Evolutionary conservation across 257 asterid genomes (phyloP).

Genomic region (Penstemon eatonii): DNA sequence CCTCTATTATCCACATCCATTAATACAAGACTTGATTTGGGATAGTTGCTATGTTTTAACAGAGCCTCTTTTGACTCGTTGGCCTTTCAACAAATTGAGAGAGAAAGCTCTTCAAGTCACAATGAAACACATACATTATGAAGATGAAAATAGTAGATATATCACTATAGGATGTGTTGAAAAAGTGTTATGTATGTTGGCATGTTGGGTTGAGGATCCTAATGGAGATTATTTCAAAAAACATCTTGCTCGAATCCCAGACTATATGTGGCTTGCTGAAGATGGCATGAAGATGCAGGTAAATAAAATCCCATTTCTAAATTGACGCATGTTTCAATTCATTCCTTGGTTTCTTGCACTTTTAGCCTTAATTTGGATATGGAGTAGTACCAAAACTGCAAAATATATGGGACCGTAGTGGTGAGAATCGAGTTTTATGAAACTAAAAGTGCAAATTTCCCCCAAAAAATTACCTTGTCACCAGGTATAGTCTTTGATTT

Average conservation of each 20-base stretch:
- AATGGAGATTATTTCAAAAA: conserved; percentile 74
- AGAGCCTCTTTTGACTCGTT: conserved; percentile 69
- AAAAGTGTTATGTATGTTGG: conserved; percentile 71
- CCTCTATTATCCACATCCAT: conserved; percentile 70
- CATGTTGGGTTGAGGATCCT: conserved; percentile 84
- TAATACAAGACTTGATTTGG: conserved; percentile 70
- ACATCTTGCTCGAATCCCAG: conserved; percentile 74
- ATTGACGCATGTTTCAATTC: not conserved
- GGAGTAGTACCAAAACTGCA: too few relatives aligned
- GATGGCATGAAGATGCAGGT: conserved; percentile 93
- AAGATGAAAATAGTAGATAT: conserved; percentile 72
- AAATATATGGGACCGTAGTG: too few relatives aligned
- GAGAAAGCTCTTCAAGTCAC: conserved; percentile 63
- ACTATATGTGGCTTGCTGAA: conserved; percentile 75
- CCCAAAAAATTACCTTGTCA: not conserved
- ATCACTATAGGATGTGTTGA: conserved; percentile 76
- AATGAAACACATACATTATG: conserved; percentile 72
- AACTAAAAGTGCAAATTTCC: too few relatives aligned
- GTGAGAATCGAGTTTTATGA: too few relatives aligned
- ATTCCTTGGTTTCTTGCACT: not conserved
- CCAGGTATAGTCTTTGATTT: not conserved
- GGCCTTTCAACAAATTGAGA: conserved; percentile 70
- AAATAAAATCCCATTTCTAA: not conserved
- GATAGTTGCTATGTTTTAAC: conserved; percentile 54
- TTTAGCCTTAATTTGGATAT: too few relatives aligned